Evolutionary conservation across 1,284 basidiomycete species (phyloP), one percentile per base, ranked within the genome.

Genomic region (Cutaneotrichosporon cutaneum): DNA sequence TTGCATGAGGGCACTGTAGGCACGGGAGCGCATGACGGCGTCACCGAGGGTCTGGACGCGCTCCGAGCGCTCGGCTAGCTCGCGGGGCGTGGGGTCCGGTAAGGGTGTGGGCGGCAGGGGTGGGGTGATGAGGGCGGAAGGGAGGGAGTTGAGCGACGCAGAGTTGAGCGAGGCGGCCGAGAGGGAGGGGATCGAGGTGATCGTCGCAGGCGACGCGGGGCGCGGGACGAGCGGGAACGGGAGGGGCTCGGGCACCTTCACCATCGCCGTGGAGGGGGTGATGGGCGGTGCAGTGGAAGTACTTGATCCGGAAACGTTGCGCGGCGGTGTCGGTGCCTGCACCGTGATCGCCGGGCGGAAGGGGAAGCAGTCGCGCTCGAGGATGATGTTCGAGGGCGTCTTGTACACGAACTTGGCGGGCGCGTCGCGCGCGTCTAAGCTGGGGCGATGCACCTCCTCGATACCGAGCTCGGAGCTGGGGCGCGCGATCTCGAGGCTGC

Each of bases 51-150:
- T 30, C 48, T 51, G 48, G 24, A 51, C 27, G 48, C 48, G 48
- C 48, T 32, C 26, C 10, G 48, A 51, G 27, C 48, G 48, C 26
- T 51, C 48, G 48, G 52, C 52, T 22, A 54, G 52, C 22, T 54
- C 33, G n/a, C 52, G 52, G 4, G 35, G n/a, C 33, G 52, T 26
- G 22, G 30, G 51, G 21, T 21, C 35, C 8, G 51, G 30, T 7
- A 7, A 21, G 32, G 51, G 18, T 14, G 51, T n/a, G 2, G 18
- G 13, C 3, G 27, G 30, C 18, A 33, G 32, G 32, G 51, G 10
- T 9, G 51, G n/a, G 51, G n/a, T 53, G 32, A 26, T 18, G 48
- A 50, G 10, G 11, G 26, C 3, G 6, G 26, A n/a, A 32, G 22
- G 16, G 26, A 50, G 16, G 14, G 48, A 30, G 14, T 50, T 30